phyloP scores from a whole-genome alignment of 2,329 filamentous ascomycete species.

The Truncatella angustata region DNA sequence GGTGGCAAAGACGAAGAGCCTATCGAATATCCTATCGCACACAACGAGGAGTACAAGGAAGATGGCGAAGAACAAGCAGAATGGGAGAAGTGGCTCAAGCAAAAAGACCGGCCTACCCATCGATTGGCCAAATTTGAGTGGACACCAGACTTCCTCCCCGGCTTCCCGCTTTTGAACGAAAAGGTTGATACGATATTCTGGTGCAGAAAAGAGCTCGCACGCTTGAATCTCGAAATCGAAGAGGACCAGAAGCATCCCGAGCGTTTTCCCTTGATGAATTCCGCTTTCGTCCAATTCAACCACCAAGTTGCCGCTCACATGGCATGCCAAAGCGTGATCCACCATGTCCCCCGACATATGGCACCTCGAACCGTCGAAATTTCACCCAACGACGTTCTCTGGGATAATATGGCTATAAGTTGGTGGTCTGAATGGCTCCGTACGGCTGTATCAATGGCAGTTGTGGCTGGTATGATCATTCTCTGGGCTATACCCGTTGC shows the following conservation, averaged over 20 bases:
- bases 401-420: slow-evolving; percentile 94
- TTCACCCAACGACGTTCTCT: slow-evolving; percentile 86
- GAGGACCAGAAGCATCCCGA: slow-evolving; percentile 83
- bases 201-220: slow-evolving; percentile 81
- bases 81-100: slow-evolving; percentile 82
- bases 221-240: slow-evolving; percentile 89
- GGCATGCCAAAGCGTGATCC: slow-evolving; percentile 89
- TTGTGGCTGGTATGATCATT: slow-evolving; percentile 74
- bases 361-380: slow-evolving; percentile 90
- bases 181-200: slow-evolving; percentile 96
- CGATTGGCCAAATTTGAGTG: slow-evolving; percentile 62
- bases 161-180: slow-evolving; percentile 74
- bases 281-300: slow-evolving; percentile 98
- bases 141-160: slow-evolving; percentile 67
- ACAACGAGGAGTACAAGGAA: slow-evolving; percentile 55
- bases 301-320: slow-evolving; percentile 97
- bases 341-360: slow-evolving; percentile 93
- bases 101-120: slow-evolving; percentile 82
- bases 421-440: slow-evolving; percentile 92
- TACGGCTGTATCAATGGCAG: slow-evolving; percentile 59
- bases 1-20: slow-evolving; percentile 37
- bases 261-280: slow-evolving; percentile 88
- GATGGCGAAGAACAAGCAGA: slow-evolving; percentile 60
- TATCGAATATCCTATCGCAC: slow-evolving; percentile 60
- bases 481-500: slow-evolving; percentile 90